phyloP scores from a whole-genome alignment of 805 yeast genomes.

The Sugiyamaella valdiviana region DNA sequence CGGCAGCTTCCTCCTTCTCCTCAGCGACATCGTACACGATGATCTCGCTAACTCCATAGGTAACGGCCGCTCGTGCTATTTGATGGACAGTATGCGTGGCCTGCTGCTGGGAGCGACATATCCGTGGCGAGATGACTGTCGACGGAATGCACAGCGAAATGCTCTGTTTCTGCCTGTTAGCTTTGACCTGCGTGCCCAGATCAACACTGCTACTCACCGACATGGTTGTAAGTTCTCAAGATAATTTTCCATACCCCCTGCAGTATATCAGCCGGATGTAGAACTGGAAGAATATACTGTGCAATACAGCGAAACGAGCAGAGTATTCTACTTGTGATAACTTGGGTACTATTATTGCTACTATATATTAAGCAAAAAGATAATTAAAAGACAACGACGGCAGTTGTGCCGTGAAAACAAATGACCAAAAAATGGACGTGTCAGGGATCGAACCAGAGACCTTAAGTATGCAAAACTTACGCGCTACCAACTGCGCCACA shows the following conservation, averaged over 20 bases:
- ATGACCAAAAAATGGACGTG: constrained; percentile 16
- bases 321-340: no score
- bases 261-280: no score
- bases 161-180: constrained; percentile 15
- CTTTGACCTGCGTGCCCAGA: not conserved
- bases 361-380: no score
- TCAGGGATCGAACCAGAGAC: constrained; percentile 24
- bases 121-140: constrained; percentile 45
- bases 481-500: constrained; percentile 22
- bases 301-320: no score
- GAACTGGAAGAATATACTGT: no score
- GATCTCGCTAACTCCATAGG: constrained; percentile 66
- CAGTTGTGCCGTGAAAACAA: no score
- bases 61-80: constrained; percentile 66
- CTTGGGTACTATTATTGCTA: no score
- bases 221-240: not conserved
- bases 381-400: no score
- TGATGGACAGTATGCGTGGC: constrained; percentile 70
- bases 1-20: constrained; percentile 13
- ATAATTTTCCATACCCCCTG: no score
- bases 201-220: not conserved
- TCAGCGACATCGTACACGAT: constrained; percentile 55
- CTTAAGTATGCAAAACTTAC: constrained; percentile 20
- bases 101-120: constrained; percentile 64
- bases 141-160: constrained; percentile 63